A percentile compares a stretch with the other conserved stretches of the same genome.
phyloP scores from a whole-genome alignment of 2,329 filamentous ascomycete genomes.

The Aspergillus caelatus region DNA sequence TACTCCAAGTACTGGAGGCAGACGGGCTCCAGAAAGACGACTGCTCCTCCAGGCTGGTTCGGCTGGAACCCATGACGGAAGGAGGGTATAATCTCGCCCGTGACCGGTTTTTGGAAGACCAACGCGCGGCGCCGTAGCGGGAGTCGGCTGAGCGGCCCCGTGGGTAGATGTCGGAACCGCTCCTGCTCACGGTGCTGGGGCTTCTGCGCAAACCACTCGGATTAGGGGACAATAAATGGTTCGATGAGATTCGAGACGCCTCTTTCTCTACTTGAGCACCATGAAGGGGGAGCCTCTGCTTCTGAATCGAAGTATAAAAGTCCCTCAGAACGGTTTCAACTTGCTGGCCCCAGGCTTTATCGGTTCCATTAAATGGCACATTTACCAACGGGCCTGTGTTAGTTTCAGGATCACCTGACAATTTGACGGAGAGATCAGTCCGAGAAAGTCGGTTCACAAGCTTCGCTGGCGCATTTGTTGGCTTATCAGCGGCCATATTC shows the following conservation, averaged over 20 bases:
- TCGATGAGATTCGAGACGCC: conserved; percentile 46
- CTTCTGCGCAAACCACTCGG: conserved; percentile 75
- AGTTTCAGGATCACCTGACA: conserved; percentile 34
- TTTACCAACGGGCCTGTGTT: conserved; percentile 72
- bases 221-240: conserved; percentile 70
- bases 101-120: conserved; percentile 84
- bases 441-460: conserved; percentile 30
- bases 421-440: conserved; percentile 28
- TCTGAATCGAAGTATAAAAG: conserved; percentile 87
- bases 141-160: conserved; percentile 73
- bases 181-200: conserved; percentile 89
- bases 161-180: conserved; percentile 75
- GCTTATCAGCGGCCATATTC: conserved; percentile 23
- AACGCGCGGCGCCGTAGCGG: conserved; percentile 67
- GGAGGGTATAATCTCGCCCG: conserved; percentile 73
- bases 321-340: conserved; percentile 89
- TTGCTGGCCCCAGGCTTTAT: conserved; percentile 83
- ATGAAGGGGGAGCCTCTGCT: conserved; percentile 82
- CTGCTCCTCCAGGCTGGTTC: conserved; percentile 90
- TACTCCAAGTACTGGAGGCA: conserved; percentile 91
- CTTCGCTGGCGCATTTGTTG: conserved; percentile 23
- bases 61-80: conserved; percentile 83
- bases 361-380: conserved; percentile 71
- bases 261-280: conserved; percentile 60
- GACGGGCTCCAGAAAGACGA: conserved; percentile 91